Conservation (phyloP, 805 yeast genomes). For the Metschnikowia aberdeeniae region DNA sequence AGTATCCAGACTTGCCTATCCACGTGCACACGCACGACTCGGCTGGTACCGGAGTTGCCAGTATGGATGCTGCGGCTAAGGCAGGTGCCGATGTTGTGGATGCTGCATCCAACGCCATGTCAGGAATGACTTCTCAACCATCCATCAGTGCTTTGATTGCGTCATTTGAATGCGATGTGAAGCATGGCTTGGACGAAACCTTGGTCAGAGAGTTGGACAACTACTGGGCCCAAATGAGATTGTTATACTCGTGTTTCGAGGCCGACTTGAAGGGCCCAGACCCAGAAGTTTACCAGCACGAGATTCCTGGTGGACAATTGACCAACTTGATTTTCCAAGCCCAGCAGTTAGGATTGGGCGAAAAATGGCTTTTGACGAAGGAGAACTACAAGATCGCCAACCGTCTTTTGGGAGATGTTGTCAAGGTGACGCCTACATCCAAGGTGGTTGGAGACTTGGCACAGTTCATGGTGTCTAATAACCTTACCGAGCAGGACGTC, state of each 20-base stretch:
- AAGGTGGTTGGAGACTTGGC: slow-evolving; percentile 99
- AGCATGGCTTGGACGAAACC: slow-evolving; percentile 64
- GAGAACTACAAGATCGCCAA: slow-evolving; percentile 91
- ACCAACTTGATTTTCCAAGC: slow-evolving; percentile 98
- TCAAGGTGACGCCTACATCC: slow-evolving; percentile 99
- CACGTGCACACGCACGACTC: slow-evolving; percentile 99
- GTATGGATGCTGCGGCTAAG: slow-evolving; percentile 88
- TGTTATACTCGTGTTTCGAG: slow-evolving; percentile 93
- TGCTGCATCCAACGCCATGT: slow-evolving; percentile 94
- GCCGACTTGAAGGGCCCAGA: slow-evolving; percentile 99
- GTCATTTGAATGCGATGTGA: slow-evolving; percentile 80
- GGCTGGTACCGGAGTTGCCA: slow-evolving; percentile 98
- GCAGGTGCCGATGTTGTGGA: slow-evolving; percentile 99
- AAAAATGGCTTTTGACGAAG: slow-evolving; percentile 95
- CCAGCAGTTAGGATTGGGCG: slow-evolving; percentile 96
- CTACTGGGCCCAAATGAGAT: slow-evolving; percentile 99
- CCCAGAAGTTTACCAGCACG: slow-evolving; percentile 97
- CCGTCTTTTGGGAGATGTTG: slow-evolving; percentile 88
- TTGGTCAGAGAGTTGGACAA: slow-evolving; percentile 81
- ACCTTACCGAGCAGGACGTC: slow-evolving; percentile 81
- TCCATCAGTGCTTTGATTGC: slow-evolving; percentile 91
- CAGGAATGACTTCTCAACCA: slow-evolving; percentile 98
- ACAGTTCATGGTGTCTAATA: slow-evolving; percentile 98
- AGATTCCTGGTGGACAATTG: slow-evolving; percentile 99
- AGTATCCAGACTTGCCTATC: slow-evolving; percentile 90